Conservation (phyloP, 768 basidiomycete species). For the Dentipellis fragilis region DNA sequence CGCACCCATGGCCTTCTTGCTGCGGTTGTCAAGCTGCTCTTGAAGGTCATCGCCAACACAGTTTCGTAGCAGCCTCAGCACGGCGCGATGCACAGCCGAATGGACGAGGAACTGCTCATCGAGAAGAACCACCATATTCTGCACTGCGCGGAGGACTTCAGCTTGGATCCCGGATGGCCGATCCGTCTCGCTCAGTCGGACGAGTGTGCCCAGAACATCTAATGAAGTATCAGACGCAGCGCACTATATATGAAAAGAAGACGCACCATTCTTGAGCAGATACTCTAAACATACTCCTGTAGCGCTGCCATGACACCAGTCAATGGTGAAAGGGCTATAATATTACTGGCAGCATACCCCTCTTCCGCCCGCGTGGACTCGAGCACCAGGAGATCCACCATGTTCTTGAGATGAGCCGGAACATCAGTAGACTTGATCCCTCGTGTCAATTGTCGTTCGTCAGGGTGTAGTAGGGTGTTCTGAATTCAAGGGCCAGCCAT, state of each 20-base stretch:
- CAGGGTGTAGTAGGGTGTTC: constrained; percentile 79
- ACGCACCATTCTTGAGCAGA: constrained; percentile 75
- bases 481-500: constrained; percentile 19
- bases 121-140: constrained; percentile 84
- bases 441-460: constrained; percentile 76
- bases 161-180: constrained; percentile 86
- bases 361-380: constrained; percentile 81
- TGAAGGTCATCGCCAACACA: constrained; percentile 91
- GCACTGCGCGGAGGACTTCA: constrained; percentile 77
- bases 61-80: constrained; percentile 72
- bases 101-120: constrained; percentile 93
- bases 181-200: constrained; percentile 77
- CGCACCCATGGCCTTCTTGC: constrained; percentile 65
- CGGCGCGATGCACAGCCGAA: constrained; percentile 81
- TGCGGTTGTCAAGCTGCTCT: constrained; percentile 74
- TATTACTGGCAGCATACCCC: constrained; percentile 48
- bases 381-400: constrained; percentile 80
- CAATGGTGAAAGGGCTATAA: neutral
- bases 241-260: neutral
- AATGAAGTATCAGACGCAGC: constrained; percentile 1
- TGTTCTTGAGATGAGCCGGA: constrained; percentile 60
- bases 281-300: constrained; percentile 90
- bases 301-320: constrained; percentile 34
- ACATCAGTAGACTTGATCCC: constrained; percentile 80
- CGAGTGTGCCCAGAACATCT: constrained; percentile 82